phyloP scores from a whole-genome alignment of 192 early-diverging fungal species.

The Phlyctochytrium planicorne region DNA sequence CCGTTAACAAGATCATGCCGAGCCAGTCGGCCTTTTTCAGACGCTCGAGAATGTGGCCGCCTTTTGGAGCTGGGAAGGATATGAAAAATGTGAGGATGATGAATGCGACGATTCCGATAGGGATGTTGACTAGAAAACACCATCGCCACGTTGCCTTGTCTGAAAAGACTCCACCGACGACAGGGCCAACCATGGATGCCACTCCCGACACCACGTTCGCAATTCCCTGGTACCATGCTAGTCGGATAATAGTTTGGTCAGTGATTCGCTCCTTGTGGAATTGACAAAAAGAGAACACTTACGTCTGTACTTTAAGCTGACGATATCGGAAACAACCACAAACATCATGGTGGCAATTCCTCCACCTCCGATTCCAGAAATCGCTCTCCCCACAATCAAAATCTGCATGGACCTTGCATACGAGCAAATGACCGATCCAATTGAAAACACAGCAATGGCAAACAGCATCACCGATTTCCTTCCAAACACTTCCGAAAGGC shows the following conservation, averaged over 20 bases:
- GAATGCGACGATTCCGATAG: slow-evolving; percentile 65
- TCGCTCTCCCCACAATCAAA: slow-evolving; percentile 73
- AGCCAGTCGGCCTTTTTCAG: not conserved
- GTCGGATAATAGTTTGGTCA: not conserved
- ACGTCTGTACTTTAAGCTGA: slow-evolving; percentile 45
- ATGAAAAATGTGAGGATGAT: slow-evolving; percentile 55
- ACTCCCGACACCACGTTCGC: slow-evolving; percentile 61
- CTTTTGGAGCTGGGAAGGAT: slow-evolving; percentile 50
- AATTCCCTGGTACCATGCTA: not conserved
- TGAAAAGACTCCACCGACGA: slow-evolving; percentile 76
- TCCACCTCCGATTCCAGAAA: slow-evolving; percentile 80
- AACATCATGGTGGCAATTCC: slow-evolving; percentile 63
- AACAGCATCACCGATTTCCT: slow-evolving; percentile 67
- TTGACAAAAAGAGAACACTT: too few relatives aligned
- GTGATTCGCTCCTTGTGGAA: too few relatives aligned
- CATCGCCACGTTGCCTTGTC: slow-evolving; percentile 32
- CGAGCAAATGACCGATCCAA: slow-evolving; percentile 78
- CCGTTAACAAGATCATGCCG: slow-evolving; percentile 5
- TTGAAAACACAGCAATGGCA: slow-evolving; percentile 69
- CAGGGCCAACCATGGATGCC: slow-evolving; percentile 71
- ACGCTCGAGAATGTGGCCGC: slow-evolving; percentile 36
- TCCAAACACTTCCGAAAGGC: slow-evolving; percentile 85
- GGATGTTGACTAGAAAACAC: slow-evolving; percentile 77
- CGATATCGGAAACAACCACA: slow-evolving; percentile 84
- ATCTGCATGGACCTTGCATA: slow-evolving; percentile 48